Evolutionary conservation across 352 stramenopile species (phyloP), one percentile per base, ranked within the genome.

Genomic region (Globisporangium carolinianum): DNA sequence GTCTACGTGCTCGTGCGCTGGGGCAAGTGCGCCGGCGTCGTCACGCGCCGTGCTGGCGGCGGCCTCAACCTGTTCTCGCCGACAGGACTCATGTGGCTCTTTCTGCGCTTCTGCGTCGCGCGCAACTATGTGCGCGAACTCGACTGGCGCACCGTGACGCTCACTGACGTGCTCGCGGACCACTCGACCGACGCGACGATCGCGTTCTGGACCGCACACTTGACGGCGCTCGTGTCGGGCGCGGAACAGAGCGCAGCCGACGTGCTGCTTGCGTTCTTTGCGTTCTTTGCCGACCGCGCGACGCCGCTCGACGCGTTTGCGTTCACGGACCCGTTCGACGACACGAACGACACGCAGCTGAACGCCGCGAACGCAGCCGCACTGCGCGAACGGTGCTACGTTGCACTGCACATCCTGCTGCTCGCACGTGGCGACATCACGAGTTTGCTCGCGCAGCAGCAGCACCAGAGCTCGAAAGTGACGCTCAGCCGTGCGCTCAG

Each of bases 401-500:
- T 85, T 11, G 83, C 78, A 8, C 58, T 83, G 18, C 80, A 92
- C 47, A 69, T 86, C 52, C 60, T 92, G 5, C 47, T 87, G n/a
- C 71, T 89, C 37, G 72, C 70, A 9, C 67, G 73, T 36, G 83
- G 80, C 11, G 71, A 91, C 43, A 75, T 91, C 11, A 75, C 70
- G 8, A 73, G 73, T 32, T 51, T 92, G 14, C 51, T 92, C 45
- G 72, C 60, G 2, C 66, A 87, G 37, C 66, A 76, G 7, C 58
- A 71, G 43, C 60, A 87, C 17, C 75, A 89, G 48, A 72, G 68
- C 4, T 86, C 75, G 42, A 71, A 73, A 36, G 75, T 92, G 14
- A 90, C 79, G 43, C 73, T 92, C 12, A 92, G 80, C 51, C 79
- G 84, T 37, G 83, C 83, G 6, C 54, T 92, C 10, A 92, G 80